phyloP scores from a whole-genome alignment of 164 flowering plant genomes.

The Aristolochia contorta region DNA sequence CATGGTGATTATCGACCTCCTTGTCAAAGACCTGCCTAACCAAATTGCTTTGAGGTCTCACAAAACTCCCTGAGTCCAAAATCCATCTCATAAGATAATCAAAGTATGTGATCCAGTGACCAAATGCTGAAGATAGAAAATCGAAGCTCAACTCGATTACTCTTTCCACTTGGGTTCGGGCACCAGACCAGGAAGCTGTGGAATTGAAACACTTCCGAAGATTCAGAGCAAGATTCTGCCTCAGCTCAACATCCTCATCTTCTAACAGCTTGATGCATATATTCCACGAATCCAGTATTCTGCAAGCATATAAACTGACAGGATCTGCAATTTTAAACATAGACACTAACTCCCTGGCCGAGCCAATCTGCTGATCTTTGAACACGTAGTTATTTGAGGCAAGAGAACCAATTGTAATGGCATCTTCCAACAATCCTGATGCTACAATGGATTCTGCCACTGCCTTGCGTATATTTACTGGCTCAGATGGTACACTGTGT shows the following conservation, averaged over 20 bases:
- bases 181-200: conserved; percentile 19
- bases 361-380: conserved; percentile 7
- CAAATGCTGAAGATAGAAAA: conserved; percentile 62
- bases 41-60: conserved; percentile 50
- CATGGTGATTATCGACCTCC: conserved; percentile 95
- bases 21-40: conserved; percentile 89
- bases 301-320: conserved; percentile 39
- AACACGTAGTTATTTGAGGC: conserved; percentile 22
- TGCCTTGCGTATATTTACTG: conserved; percentile 72
- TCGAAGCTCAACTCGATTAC: conserved; percentile 67
- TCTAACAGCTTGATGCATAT: conserved; percentile 73
- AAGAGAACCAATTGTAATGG: conserved; percentile 32
- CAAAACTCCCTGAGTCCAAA: conserved; percentile 32
- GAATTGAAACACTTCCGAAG: conserved; percentile 45
- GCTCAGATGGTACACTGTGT: conserved; percentile 61
- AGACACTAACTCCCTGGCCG: neutral
- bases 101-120: conserved; percentile 67
- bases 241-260: conserved; percentile 76
- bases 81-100: conserved; percentile 50
- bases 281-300: conserved; percentile 63
- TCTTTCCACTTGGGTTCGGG: conserved; percentile 74
- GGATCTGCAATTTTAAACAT: conserved; percentile 27
- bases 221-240: conserved; percentile 55
- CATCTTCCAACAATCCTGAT: conserved; percentile 78
- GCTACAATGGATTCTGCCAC: conserved; percentile 78